phyloP scores from a whole-genome alignment of 805 yeast species.

The Isabelozyma pseudorhagii region DNA sequence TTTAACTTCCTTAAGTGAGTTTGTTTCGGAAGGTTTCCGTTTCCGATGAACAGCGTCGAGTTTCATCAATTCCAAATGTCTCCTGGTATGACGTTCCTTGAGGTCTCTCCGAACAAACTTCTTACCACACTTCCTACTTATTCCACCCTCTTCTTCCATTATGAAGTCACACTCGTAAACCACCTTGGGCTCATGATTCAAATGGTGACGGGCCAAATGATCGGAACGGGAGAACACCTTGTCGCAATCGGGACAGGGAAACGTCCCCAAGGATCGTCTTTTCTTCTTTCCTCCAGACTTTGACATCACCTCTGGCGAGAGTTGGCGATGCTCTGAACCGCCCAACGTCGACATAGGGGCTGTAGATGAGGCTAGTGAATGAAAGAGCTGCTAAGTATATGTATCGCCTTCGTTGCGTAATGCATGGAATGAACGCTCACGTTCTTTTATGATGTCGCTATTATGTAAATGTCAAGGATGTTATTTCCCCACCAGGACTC shows the following conservation, averaged over 20 bases:
- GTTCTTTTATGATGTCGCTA: too few relatives aligned
- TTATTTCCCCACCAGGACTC: too few relatives aligned
- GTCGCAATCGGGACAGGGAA: constrained; percentile 43
- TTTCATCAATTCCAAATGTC: constrained; percentile 18
- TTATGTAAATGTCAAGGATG: too few relatives aligned
- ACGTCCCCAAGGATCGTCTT: constrained; percentile 27
- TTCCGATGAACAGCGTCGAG: neutral
- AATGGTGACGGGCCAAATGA: constrained; percentile 60
- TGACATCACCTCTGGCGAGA: neutral
- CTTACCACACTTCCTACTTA: constrained; percentile 48
- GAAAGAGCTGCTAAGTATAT: too few relatives aligned
- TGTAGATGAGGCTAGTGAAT: too few relatives aligned
- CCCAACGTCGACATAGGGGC: constrained; percentile 2
- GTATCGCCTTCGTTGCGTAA: too few relatives aligned
- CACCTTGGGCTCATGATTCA: constrained; percentile 54
- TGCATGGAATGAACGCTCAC: too few relatives aligned
- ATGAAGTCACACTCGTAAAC: constrained; percentile 55
- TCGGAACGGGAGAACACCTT: constrained; percentile 60
- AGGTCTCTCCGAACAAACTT: constrained; percentile 64
- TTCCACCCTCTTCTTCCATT: constrained; percentile 38
- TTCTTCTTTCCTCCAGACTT: constrained; percentile 10
- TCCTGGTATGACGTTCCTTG: constrained; percentile 35
- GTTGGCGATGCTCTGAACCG: constrained; percentile 1
- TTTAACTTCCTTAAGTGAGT: neutral
- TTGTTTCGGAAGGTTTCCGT: neutral